A percentile compares a stretch with the other conserved stretches of the same genome.
phyloP scores from a whole-genome alignment of 2,329 filamentous ascomycete species.

The Monilinia aucupariae region DNA sequence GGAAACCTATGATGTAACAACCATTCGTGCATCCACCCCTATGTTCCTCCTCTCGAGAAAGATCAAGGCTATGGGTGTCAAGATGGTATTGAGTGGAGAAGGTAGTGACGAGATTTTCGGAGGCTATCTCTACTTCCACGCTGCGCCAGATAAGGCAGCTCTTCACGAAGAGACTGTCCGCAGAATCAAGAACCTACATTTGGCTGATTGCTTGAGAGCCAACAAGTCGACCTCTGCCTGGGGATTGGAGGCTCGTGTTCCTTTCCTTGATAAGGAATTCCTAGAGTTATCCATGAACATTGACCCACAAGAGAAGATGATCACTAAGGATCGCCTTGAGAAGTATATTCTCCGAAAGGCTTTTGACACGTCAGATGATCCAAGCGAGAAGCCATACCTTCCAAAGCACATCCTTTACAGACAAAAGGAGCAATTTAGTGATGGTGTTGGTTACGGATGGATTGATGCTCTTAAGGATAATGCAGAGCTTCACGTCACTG shows the following conservation, averaged over 20 bases:
- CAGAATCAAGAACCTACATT: slow-evolving; percentile 91
- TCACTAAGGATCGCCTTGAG: slow-evolving; percentile 67
- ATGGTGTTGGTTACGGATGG: slow-evolving; percentile 98
- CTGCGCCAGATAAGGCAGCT: slow-evolving; percentile 80
- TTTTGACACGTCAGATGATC: slow-evolving; percentile 88
- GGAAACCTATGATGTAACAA: slow-evolving; percentile 96
- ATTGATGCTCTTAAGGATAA: slow-evolving; percentile 96
- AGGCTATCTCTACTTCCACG: slow-evolving; percentile 98
- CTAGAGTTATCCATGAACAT: slow-evolving; percentile 89
- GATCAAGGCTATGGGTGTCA: slow-evolving; percentile 99
- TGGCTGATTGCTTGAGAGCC: slow-evolving; percentile 92
- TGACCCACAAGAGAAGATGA: slow-evolving; percentile 93
- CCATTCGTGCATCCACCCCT: slow-evolving; percentile 93
- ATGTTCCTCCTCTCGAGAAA: slow-evolving; percentile 98
- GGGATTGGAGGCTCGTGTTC: slow-evolving; percentile 95
- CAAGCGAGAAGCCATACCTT: slow-evolving; percentile 76
- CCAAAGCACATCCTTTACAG: slow-evolving; percentile 94
- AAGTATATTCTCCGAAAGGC: slow-evolving; percentile 98
- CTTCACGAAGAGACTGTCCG: slow-evolving; percentile 95
- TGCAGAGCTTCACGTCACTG: slow-evolving; percentile 81
- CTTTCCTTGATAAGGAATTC: slow-evolving; percentile 97
- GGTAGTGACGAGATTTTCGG: slow-evolving; percentile 98
- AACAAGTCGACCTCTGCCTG: slow-evolving; percentile 99
- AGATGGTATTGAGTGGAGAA: slow-evolving; percentile 98
- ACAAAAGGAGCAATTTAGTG: slow-evolving; percentile 99